Conservation (phyloP, 2,329 filamentous ascomycete genomes). For the Emericellopsis cladophorae region DNA sequence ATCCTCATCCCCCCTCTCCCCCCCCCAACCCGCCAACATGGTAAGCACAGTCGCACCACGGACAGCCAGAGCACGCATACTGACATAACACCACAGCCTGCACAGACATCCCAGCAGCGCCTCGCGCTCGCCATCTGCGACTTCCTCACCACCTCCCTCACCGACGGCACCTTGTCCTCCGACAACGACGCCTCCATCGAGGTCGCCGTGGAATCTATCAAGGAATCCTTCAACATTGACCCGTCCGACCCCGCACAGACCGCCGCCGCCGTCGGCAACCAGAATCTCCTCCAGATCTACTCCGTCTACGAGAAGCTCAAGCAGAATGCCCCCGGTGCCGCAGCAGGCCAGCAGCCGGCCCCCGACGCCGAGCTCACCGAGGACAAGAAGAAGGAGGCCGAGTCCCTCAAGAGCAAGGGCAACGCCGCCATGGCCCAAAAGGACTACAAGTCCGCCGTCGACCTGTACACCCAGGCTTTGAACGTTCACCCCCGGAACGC, state of each 20-base stretch:
- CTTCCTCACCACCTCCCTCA: constrained; percentile 74
- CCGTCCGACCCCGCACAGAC: constrained; percentile 62
- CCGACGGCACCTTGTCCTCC: constrained; percentile 74
- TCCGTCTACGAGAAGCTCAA: constrained; percentile 93
- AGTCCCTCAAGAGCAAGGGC: constrained; percentile 77
- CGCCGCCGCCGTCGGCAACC: constrained; percentile 65
- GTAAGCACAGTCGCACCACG: background rate
- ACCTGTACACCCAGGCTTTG: constrained; percentile 79
- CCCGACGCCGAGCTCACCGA: constrained; percentile 26
- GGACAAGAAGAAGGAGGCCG: constrained; percentile 66
- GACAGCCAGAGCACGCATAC: background rate
- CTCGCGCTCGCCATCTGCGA: constrained; percentile 95
- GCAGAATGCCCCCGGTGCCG: constrained; percentile 25
- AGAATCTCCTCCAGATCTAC: constrained; percentile 86
- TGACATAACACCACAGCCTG: constrained; percentile 1
- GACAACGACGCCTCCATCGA: constrained; percentile 93
- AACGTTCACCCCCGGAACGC: constrained; percentile 72
- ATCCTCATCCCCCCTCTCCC: background rate
- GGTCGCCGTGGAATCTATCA: constrained; percentile 86
- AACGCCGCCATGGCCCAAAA: constrained; percentile 94
- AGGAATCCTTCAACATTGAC: constrained; percentile 91
- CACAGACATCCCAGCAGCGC: constrained; percentile 55
- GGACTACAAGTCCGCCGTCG: constrained; percentile 73
- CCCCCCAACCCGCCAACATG: constrained; percentile 1
- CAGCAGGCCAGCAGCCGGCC: constrained; percentile 14